Evolutionary conservation across 352 stramenopile genomes (phyloP).

Genomic region (Phytophthora vignae): DNA sequence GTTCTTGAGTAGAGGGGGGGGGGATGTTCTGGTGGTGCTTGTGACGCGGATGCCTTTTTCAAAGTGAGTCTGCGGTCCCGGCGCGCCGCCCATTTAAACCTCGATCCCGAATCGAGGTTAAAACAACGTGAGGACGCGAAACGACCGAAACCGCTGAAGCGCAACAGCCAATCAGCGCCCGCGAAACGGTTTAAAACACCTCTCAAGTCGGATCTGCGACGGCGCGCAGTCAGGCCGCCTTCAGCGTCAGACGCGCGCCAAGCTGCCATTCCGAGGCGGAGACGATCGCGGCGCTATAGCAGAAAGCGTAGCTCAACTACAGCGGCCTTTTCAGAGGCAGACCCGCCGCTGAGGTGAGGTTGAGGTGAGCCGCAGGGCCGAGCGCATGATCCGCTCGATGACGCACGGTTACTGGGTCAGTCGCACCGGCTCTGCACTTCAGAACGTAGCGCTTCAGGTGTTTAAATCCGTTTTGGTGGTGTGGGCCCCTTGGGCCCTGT

Average conservation of each 20-base stretch:
- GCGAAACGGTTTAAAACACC: constrained; percentile 7
- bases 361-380: background rate
- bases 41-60: constrained; percentile 41
- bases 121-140: constrained; percentile 37
- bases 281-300: background rate
- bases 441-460: constrained; percentile 1
- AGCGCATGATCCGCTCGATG: constrained; percentile 4
- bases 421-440: constrained; percentile 28
- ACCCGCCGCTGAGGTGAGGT: background rate
- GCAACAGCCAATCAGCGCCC: constrained; percentile 20
- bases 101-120: constrained; percentile 14
- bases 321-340: background rate
- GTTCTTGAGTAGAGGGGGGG: constrained; percentile 15
- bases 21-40: constrained; percentile 42
- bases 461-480: constrained; percentile 35
- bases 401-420: constrained; percentile 23
- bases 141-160: constrained; percentile 17
- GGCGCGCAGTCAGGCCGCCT: background rate
- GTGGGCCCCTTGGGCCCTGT: constrained; percentile 9
- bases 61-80: constrained; percentile 44
- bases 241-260: background rate
- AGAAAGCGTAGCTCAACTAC: background rate
- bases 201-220: background rate
- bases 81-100: constrained; percentile 17
- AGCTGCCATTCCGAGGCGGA: background rate